phyloP scores from a whole-genome alignment of 2,329 filamentous ascomycete genomes.

The Fusarium phyllophilum region DNA sequence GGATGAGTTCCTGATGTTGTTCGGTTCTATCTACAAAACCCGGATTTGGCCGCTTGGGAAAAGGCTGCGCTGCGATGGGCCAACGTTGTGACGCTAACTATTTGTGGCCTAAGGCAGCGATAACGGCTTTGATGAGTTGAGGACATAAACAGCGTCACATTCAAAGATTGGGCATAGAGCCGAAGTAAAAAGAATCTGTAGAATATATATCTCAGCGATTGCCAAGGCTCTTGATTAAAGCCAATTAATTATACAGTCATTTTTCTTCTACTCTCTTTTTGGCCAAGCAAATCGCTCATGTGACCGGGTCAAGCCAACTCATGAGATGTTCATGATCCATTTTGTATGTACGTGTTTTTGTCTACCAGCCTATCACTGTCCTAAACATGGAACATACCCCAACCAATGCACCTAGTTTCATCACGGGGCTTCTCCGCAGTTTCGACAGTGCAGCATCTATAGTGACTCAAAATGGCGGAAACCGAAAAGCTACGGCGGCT shows the following conservation, averaged over 20 bases:
- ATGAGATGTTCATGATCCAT: neutral
- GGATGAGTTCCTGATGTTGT: conserved; percentile 49
- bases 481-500: neutral
- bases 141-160: conserved; percentile 2
- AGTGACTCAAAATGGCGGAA: conserved; percentile 37
- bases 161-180: neutral
- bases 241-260: too few species aligned
- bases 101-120: conserved; percentile 52
- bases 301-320: neutral
- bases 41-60: conserved; percentile 52
- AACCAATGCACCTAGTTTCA: conserved; percentile 29
- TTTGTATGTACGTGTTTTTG: neutral
- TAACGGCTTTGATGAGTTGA: conserved; percentile 27
- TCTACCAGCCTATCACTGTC: neutral
- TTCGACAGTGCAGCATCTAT: conserved; percentile 17
- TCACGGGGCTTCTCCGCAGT: conserved; percentile 39
- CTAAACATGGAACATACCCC: conserved; percentile 11
- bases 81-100: conserved; percentile 43
- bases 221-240: too few species aligned
- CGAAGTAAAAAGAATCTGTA: neutral
- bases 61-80: conserved; percentile 46
- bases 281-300: neutral
- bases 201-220: neutral
- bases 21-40: conserved; percentile 49
- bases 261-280: neutral